phyloP scores from a whole-genome alignment of 2,329 filamentous ascomycete genomes.

The Sporothrix dimorphospora region DNA sequence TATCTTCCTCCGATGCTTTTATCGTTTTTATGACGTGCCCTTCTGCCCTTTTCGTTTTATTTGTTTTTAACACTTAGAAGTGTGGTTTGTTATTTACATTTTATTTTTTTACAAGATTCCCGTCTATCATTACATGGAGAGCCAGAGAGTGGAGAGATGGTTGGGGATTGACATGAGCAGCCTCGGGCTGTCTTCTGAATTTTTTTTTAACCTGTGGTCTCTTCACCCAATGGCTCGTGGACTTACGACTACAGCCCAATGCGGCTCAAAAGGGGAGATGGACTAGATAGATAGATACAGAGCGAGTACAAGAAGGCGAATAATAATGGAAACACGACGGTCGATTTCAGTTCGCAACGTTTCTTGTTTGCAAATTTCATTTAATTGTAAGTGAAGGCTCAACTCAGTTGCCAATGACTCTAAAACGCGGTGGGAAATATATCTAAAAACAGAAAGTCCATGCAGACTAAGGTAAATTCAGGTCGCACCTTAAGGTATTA shows the following conservation, averaged over 20 bases:
- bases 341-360: background rate
- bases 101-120: conserved; percentile 12
- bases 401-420: background rate
- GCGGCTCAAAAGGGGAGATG: conserved; percentile 8
- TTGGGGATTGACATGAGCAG: too few species aligned
- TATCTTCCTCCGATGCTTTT: background rate
- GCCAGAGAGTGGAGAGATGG: background rate
- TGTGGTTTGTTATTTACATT: background rate
- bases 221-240: background rate
- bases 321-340: background rate
- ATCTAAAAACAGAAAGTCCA: background rate
- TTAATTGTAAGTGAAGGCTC: background rate
- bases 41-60: background rate
- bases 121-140: conserved; percentile 18
- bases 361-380: background rate
- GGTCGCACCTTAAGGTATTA: background rate
- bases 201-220: too few species aligned
- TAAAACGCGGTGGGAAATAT: background rate
- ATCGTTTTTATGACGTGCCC: background rate
- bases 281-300: conserved; percentile 10
- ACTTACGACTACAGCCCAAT: background rate
- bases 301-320: background rate
- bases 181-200: too few species aligned
- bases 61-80: background rate
- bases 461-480: background rate